Percentiles rank a stretch among this genome's conserved stretches.
These are phyloP conservation scores for Lasiosphaeriaceae sp. DNA, from an alignment of 495 filamentous ascomycete genomes.

Conservation along the genomic window DNA sequence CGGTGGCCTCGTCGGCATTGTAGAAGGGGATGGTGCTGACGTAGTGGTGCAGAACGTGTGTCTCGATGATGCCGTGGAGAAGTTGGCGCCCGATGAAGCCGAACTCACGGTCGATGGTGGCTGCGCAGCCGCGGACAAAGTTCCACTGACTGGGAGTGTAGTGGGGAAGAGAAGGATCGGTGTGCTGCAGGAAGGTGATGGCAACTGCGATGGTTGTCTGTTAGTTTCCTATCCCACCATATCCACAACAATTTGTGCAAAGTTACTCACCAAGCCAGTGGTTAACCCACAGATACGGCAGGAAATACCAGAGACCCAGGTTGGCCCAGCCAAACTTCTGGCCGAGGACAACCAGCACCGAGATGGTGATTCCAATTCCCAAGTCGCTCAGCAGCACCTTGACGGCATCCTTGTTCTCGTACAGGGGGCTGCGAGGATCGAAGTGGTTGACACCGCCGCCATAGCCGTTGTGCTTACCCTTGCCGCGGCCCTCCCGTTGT, in stretches of 20 bases:
- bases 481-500: constrained; percentile 77
- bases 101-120: constrained; percentile 85
- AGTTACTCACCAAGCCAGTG: constrained; percentile 79
- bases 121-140: constrained; percentile 78
- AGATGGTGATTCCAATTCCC: constrained; percentile 59
- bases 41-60: constrained; percentile 87
- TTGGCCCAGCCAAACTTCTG: constrained; percentile 80
- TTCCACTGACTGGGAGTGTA: constrained; percentile 75
- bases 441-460: constrained; percentile 90
- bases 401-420: constrained; percentile 82
- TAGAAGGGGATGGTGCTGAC: constrained; percentile 86
- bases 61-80: constrained; percentile 89
- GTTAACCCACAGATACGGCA: constrained; percentile 97
- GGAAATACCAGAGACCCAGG: constrained; percentile 86
- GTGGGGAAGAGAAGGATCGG: constrained; percentile 80
- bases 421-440: constrained; percentile 79
- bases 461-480: constrained; percentile 83
- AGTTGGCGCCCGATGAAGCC: constrained; percentile 83
- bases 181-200: constrained; percentile 90
- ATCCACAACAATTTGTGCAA: background rate
- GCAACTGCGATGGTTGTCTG: constrained; percentile 53
- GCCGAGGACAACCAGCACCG: constrained; percentile 53
- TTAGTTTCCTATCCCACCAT: background rate
- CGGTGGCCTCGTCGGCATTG: constrained; percentile 81
- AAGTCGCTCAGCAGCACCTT: constrained; percentile 81